Conservation (phyloP, 805 yeast species). For the Starmera amethionina region DNA sequence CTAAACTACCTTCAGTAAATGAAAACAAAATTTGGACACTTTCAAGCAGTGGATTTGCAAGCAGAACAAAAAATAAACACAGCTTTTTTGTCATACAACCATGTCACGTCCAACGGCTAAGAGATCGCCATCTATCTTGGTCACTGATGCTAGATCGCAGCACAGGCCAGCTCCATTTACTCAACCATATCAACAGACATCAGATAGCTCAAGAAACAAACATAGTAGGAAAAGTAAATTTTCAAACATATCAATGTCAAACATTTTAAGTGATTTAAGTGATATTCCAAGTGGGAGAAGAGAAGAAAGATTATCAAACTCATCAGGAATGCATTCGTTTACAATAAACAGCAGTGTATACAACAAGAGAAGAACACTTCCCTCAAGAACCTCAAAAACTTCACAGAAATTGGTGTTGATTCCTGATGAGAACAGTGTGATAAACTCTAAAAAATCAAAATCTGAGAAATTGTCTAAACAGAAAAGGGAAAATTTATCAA, state of each 20-base stretch:
- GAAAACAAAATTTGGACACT: too few relatives aligned
- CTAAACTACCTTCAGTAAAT: too few relatives aligned
- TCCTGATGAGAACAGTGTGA: slow-evolving; percentile 39
- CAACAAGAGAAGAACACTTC: slow-evolving; percentile 26
- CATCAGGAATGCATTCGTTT: slow-evolving; percentile 7
- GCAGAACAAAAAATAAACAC: not conserved
- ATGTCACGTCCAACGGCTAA: slow-evolving; percentile 55
- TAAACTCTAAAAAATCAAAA: slow-evolving; percentile 10
- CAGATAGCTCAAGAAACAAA: slow-evolving; percentile 6
- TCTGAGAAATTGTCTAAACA: slow-evolving; percentile 48
- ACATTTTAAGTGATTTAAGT: slow-evolving; percentile 64
- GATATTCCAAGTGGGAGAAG: slow-evolving; percentile 74
- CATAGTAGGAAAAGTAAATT: slow-evolving; percentile 32
- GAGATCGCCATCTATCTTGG: slow-evolving; percentile 87
- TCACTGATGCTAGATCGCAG: slow-evolving; percentile 72
- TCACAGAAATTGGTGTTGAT: slow-evolving; percentile 81
- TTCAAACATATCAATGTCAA: slow-evolving; percentile 74
- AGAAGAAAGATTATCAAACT: slow-evolving; percentile 32
- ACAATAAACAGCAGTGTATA: too few relatives aligned
- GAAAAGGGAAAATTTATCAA: slow-evolving; percentile 45
- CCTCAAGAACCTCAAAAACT: slow-evolving; percentile 73
- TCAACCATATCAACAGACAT: slow-evolving; percentile 25
- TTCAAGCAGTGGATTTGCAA: too few relatives aligned
- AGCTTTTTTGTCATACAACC: not conserved
- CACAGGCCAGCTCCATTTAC: slow-evolving; percentile 69